Evolutionary conservation across 345 rosid genomes (phyloP).

Genomic region (Odontarrhena argentea): DNA sequence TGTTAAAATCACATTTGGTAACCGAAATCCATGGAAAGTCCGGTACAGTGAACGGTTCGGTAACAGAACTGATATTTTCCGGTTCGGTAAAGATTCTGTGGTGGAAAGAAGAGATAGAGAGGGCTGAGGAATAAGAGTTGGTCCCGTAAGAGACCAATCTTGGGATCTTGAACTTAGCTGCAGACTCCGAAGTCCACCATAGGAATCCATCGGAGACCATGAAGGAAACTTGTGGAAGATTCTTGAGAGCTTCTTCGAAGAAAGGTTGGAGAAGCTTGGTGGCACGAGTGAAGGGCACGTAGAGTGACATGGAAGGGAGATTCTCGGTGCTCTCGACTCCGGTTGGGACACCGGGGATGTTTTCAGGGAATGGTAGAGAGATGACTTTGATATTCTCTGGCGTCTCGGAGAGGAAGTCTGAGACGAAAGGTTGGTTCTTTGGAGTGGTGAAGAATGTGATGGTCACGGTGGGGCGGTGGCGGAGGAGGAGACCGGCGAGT

Average conservation of each 20-base stretch:
- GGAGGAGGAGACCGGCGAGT: slow-evolving; percentile 65
- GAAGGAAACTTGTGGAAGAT: slow-evolving; percentile 51
- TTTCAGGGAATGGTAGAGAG: slow-evolving; percentile 56
- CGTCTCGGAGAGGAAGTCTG: slow-evolving; percentile 45
- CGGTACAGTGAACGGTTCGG: slow-evolving; percentile 52
- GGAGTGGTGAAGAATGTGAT: slow-evolving; percentile 77
- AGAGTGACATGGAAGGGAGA: slow-evolving; percentile 68
- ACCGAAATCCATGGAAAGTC: slow-evolving; percentile 71
- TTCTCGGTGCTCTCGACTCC: slow-evolving; percentile 70
- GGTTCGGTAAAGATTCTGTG: slow-evolving; percentile 33
- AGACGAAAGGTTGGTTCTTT: slow-evolving; percentile 56
- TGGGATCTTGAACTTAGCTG: slow-evolving; percentile 61
- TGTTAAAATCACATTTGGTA: slow-evolving; percentile 48
- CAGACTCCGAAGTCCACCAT: slow-evolving; percentile 83
- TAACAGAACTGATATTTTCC: slow-evolving; percentile 25
- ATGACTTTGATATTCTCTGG: slow-evolving; percentile 44
- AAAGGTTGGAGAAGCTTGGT: slow-evolving; percentile 60
- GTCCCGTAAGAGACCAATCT: slow-evolving; percentile 59
- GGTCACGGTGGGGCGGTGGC: slow-evolving; percentile 34
- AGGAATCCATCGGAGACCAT: slow-evolving; percentile 72
- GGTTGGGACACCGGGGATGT: slow-evolving; percentile 50
- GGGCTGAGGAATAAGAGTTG: slow-evolving; percentile 33
- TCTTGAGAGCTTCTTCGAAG: slow-evolving; percentile 50
- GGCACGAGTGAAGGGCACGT: slow-evolving; percentile 51
- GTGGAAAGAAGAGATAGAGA: slow-evolving; percentile 21